Conservation (phyloP, 106 monocot genomes). For the Alisma plantagoaquatica region DNA sequence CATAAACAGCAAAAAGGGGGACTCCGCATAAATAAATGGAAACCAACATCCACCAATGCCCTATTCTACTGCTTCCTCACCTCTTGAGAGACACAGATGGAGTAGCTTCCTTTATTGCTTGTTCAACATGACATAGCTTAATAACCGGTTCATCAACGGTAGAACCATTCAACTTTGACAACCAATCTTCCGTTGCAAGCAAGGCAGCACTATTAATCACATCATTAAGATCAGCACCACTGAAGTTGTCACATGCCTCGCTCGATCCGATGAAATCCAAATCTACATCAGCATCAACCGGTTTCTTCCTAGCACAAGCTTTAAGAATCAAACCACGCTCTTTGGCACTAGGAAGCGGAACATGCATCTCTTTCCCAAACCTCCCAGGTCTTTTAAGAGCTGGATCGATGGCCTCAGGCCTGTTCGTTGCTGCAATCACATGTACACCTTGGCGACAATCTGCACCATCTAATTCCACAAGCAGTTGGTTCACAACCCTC, state of each 20-base stretch:
- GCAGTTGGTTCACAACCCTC: too few relatives aligned
- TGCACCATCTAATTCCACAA: too few relatives aligned
- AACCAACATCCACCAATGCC: too few relatives aligned
- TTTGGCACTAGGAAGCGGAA: constrained; percentile 2
- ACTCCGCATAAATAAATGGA: too few relatives aligned
- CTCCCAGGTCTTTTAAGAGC: neutral
- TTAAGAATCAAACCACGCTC: constrained; percentile 5
- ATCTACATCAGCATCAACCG: constrained; percentile 7
- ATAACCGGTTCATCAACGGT: neutral
- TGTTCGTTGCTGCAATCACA: too few relatives aligned
- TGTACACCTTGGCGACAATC: too few relatives aligned
- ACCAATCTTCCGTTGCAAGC: constrained; percentile 8
- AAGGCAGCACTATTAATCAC: constrained; percentile 5
- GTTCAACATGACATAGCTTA: neutral
- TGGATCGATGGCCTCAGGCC: constrained; percentile 4
- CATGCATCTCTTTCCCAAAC: constrained; percentile 4
- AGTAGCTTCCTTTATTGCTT: neutral
- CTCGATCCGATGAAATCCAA: constrained; percentile 1
- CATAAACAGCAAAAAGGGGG: too few relatives aligned
- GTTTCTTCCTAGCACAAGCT: constrained; percentile 2
- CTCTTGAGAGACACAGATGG: constrained; percentile 9
- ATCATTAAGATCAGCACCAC: constrained; percentile 6
- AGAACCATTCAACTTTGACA: neutral
- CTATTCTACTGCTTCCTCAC: too few relatives aligned
- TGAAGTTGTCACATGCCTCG: constrained; percentile 7